Base-by-base conservation (phyloP, 2,329 filamentous ascomycete species). In the Arthrobotrys megalospora region DNA sequence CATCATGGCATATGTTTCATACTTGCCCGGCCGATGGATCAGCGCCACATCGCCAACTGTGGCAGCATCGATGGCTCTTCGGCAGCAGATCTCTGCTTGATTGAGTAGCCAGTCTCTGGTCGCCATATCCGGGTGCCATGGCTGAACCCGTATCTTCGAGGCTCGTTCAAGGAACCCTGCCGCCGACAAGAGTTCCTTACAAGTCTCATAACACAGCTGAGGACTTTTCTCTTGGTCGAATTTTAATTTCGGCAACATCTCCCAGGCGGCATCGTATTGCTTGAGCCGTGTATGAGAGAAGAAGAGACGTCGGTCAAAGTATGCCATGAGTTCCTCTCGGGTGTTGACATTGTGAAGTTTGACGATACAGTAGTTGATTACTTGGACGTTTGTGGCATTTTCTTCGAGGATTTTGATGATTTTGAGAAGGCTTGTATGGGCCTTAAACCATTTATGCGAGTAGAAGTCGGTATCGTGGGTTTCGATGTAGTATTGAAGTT, bases 1-100 rank as follows among this genome's bases (percentile, higher is more conserved):
- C 55, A 60, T 60, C 55, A 60, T 60, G 7, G 55, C 55, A n/a
- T 60, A 60, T 24, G 55, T 60, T 60, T 60, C 55, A 11, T 43
- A 60, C 24, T 43, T 60, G 19, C 55, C 55, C 3, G 55, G 55
- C 6, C 55, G 55, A n/a, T 60, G 55, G n/a, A 60, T 60, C 19
- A 60, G 12, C 7, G 55, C 55, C n/a, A 60, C 55, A 10, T 60
- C 55, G 11, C 55, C 55, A 14, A 60, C 55, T 24, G 36, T 60
- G 41, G 55, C 55, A 6, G 55, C 55, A 28, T 60, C 55, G 8
- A 60, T 60, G 34, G 55, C 34, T 28, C 19, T 60, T 7, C 55
- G 55, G 55, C 55, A 60, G 36, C 55, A 60, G 34, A 43, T 60
- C 36, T 60, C 55, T 60, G 55, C 55, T 43, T 60, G 55, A 19